These are phyloP conservation scores for Fraxinus dipetala DNA, from an alignment of 305 asterid species.

Conservation along the genomic window DNA sequence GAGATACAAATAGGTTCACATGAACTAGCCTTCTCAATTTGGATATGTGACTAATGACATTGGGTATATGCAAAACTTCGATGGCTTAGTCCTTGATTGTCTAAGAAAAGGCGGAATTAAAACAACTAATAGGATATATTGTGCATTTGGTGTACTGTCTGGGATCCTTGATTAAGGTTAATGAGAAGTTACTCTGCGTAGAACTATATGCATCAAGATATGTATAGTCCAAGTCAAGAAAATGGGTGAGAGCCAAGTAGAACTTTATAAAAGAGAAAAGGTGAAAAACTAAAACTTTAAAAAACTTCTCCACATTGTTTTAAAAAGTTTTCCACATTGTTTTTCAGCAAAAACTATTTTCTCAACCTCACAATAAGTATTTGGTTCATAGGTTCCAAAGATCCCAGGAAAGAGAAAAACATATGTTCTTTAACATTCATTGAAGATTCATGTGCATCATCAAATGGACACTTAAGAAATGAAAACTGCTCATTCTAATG, in stretches of 20 bases:
- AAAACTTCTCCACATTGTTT: background rate
- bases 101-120: background rate
- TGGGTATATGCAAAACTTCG: background rate
- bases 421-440: background rate
- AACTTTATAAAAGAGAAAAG: background rate
- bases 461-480: background rate
- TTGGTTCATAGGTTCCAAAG: background rate
- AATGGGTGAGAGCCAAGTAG: background rate
- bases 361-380: background rate
- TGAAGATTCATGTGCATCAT: background rate
- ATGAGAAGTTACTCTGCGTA: background rate
- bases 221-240: background rate
- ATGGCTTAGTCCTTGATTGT: background rate
- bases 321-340: background rate
- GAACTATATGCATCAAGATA: slow-evolving; percentile 1
- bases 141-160: slow-evolving; percentile 9
- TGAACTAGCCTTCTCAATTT: background rate
- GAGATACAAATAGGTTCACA: slow-evolving; percentile 24
- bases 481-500: background rate
- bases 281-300: background rate
- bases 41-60: background rate
- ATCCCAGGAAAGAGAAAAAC: background rate
- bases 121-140: background rate
- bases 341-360: background rate
- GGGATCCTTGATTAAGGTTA: slow-evolving; percentile 13